Evolutionary conservation across 1,139 yeast genomes (phyloP), one percentile per base, ranked within the genome.

Genomic region (Lodderomyces jiufengensis): DNA sequence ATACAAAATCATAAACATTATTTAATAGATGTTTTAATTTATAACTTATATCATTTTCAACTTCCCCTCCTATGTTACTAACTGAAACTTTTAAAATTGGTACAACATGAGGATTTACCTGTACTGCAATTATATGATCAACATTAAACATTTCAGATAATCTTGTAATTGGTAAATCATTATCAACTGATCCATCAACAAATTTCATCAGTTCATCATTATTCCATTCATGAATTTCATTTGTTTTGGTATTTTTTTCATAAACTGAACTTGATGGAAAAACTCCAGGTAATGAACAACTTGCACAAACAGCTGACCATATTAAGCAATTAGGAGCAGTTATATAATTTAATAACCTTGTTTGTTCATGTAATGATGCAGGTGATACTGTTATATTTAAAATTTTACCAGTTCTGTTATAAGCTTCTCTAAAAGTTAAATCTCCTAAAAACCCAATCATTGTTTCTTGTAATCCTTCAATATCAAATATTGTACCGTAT

Each of bases 121-220:
- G 97, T 37, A 95, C 90, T 0, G 96, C 97, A 52, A 92, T 86
- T 42, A 92, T 90, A 56, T 94, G 97, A 55, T 92, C 95, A 25
- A 92, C 96, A 52, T 92, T 92, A 55, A 92, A 94, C 90, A 92
- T 85, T 57, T 92, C 98, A 32, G 95, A 84, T 13, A 92, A 66
- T 48, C 97, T 73, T 1, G 95, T 74, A 22, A 88, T 81, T 2
- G 99, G 99, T 34, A 92, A 63, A 55, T 92, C 99, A 47, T 87
- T 86, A 52, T 90, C 95, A 4, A 94, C 96, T 1, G 96, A 87
- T 0, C 98, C 99, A 59, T 94, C 99, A 26, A 92, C 90, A 59
- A 84, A 92, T 49, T 84, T 84, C 34, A 81, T 76, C 9, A 90
- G 75, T 1, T 86, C 76, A 45, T 70, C 75, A 36, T 88, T 86